Conservation (phyloP, 805 yeast genomes). For the Ogataea kodamae region DNA sequence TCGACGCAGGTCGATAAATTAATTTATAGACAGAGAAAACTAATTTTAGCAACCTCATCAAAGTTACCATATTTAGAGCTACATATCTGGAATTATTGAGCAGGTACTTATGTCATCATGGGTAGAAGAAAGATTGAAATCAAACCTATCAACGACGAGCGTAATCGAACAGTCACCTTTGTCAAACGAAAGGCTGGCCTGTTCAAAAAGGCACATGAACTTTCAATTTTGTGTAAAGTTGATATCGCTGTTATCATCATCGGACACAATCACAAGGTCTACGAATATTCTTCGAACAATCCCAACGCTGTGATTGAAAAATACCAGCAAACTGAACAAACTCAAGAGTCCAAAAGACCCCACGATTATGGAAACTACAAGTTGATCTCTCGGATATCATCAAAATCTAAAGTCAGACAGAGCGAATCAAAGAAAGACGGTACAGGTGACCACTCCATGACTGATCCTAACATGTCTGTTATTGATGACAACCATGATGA, state of each 20-base stretch:
- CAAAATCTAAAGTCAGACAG: constrained; percentile 21
- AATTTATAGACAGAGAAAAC: too few relatives aligned
- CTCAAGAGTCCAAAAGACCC: constrained; percentile 63
- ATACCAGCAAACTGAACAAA: constrained; percentile 30
- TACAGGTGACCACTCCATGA: constrained; percentile 4
- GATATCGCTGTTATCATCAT: constrained; percentile 88
- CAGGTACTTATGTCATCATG: constrained; percentile 43
- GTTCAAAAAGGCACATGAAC: constrained; percentile 81
- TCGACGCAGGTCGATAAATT: constrained; percentile 7
- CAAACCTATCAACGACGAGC: constrained; percentile 84
- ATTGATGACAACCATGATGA: constrained; percentile 17
- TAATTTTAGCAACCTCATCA: constrained; percentile 15
- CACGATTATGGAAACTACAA: constrained; percentile 62
- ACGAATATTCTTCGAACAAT: constrained; percentile 77
- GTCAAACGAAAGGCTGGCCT: constrained; percentile 93
- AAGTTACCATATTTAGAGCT: constrained; percentile 2
- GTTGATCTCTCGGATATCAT: constrained; percentile 29
- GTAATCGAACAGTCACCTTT: constrained; percentile 83
- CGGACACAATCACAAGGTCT: constrained; percentile 77
- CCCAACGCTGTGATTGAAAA: constrained; percentile 46
- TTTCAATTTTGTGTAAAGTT: constrained; percentile 87
- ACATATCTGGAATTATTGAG: not conserved
- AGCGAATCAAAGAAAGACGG: constrained; percentile 2
- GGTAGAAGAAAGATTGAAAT: constrained; percentile 96
- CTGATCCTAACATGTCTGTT: constrained; percentile 5